phyloP scores from a whole-genome alignment of 2,329 filamentous ascomycete genomes.

The Neodidymelliopsis sp. region DNA sequence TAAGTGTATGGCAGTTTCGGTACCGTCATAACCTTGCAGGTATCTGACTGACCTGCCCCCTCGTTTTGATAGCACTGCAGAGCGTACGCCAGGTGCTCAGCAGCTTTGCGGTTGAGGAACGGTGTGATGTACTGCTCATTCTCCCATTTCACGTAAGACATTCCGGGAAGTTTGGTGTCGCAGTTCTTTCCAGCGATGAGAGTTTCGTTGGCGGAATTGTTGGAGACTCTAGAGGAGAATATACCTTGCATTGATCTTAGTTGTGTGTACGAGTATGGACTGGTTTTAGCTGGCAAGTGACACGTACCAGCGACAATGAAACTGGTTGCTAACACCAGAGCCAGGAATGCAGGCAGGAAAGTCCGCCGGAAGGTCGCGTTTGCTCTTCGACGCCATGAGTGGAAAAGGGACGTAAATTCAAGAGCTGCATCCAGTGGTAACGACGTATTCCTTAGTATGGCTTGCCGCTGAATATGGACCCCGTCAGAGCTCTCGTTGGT shows the following conservation, averaged over 20 bases:
- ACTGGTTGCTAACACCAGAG: not conserved
- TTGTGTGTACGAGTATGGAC: slow-evolving; percentile 26
- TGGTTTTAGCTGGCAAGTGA: not conserved
- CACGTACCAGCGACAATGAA: slow-evolving; percentile 9
- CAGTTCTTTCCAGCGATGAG: slow-evolving; percentile 40
- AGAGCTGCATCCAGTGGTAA: slow-evolving; percentile 17
- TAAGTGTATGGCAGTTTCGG: not conserved
- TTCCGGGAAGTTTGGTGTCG: not conserved
- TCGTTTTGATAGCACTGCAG: slow-evolving; percentile 19
- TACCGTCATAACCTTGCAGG: not conserved
- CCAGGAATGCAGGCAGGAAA: not conserved
- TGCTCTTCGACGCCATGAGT: not conserved
- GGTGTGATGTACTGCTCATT: not conserved
- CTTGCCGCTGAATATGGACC: slow-evolving; percentile 44
- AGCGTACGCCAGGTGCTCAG: slow-evolving; percentile 19
- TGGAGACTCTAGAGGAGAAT: slow-evolving; percentile 45
- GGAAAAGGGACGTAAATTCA: slow-evolving; percentile 9
- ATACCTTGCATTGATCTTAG: slow-evolving; percentile 24
- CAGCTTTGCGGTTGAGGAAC: slow-evolving; percentile 7
- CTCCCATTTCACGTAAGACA: not conserved
- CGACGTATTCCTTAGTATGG: slow-evolving; percentile 43
- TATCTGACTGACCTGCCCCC: slow-evolving; percentile 12
- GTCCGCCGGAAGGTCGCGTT: not conserved
- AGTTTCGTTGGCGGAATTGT: slow-evolving; percentile 39
- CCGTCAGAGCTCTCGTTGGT: slow-evolving; percentile 27